phyloP scores from a whole-genome alignment of 2,329 filamentous ascomycete species.

The Fusarium citri region DNA sequence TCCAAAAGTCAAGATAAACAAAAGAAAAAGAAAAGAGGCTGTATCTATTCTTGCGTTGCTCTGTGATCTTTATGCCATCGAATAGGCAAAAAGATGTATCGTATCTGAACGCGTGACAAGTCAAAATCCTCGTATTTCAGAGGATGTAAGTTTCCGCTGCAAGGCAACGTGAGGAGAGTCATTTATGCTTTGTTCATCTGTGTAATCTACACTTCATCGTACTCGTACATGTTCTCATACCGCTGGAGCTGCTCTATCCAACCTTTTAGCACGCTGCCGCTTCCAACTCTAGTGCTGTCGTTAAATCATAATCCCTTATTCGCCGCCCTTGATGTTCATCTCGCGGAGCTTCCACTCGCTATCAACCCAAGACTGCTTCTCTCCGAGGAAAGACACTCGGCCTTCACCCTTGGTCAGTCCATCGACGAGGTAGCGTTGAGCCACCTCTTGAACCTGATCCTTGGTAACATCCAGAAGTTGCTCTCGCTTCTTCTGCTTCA shows the following conservation, averaged over 20 bases:
- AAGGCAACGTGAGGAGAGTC: constrained; percentile 42
- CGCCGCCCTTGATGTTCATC: constrained; percentile 70
- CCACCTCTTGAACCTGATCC: constrained; percentile 82
- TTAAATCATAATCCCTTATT: constrained; percentile 42
- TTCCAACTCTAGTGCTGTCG: constrained; percentile 22
- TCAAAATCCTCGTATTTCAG: background rate
- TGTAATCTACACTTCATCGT: constrained; percentile 46
- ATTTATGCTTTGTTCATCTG: constrained; percentile 45
- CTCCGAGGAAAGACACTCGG: constrained; percentile 80
- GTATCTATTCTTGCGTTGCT: constrained; percentile 68
- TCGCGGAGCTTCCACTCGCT: constrained; percentile 79
- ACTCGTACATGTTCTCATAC: constrained; percentile 40
- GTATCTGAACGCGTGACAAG: constrained; percentile 68
- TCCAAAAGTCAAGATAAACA: background rate
- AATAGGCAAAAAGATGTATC: constrained; percentile 69
- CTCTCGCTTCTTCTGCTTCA: constrained; percentile 87
- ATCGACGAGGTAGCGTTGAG: constrained; percentile 83
- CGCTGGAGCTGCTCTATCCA: constrained; percentile 28
- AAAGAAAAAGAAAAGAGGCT: constrained; percentile 3
- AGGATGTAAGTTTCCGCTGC: constrained; percentile 17
- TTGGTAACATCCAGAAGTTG: constrained; percentile 87
- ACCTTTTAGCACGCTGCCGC: constrained; percentile 11
- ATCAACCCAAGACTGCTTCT: constrained; percentile 84
- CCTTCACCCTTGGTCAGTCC: constrained; percentile 69
- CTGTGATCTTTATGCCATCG: constrained; percentile 70